Evolutionary conservation across 495 filamentous ascomycete genomes (phyloP), one percentile per base, ranked within the genome.

Genomic region (Lichina pygmaea): DNA sequence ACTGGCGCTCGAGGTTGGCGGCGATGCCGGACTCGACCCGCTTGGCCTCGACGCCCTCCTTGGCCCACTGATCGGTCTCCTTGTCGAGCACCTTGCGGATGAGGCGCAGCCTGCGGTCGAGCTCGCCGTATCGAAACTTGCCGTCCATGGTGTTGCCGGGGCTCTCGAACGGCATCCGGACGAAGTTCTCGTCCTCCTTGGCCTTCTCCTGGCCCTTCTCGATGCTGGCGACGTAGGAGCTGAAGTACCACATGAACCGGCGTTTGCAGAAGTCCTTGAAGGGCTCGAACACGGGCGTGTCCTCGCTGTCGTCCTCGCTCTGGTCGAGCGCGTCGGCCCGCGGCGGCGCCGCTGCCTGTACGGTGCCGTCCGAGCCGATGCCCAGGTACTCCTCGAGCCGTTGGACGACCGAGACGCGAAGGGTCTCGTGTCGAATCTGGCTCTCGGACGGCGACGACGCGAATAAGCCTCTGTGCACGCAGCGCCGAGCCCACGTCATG

Each of bases 201-300:
- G 68, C 65, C 52, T 68, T 71, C 47, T 57, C 58, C 46, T 73
- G 68, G 8, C 69, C 78, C 40, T 71, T 64, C 10, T 73, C 65
- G 43, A 93, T 77, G 7, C 75, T 68, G 8, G 65, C 58, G 17
- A 86, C 60, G 56, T 95, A 97, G 10, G 75, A 77, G 41, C 91
- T 79, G 54, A 82, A 85, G 57, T 97, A 95, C 89, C 91, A 95
- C 12, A 97, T 59, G 57, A 95, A 94, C 0, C 86, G 75, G 41
- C 79, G 73, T 60, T 95, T 97, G 66, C 76, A 81, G 8, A 91
- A 62, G 51, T 97, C 91, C 46, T 72, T 73, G 64, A 95, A 95
- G 0, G 82, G 80, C 47, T 85, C 75, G 57, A 78, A 81, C 13
- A 61, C 58, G 0, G 66, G 56, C 9, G 57, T 58, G 0, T 60